phyloP scores from a whole-genome alignment of 208 protist genomes.

The Trypanosoma boissoni region DNA sequence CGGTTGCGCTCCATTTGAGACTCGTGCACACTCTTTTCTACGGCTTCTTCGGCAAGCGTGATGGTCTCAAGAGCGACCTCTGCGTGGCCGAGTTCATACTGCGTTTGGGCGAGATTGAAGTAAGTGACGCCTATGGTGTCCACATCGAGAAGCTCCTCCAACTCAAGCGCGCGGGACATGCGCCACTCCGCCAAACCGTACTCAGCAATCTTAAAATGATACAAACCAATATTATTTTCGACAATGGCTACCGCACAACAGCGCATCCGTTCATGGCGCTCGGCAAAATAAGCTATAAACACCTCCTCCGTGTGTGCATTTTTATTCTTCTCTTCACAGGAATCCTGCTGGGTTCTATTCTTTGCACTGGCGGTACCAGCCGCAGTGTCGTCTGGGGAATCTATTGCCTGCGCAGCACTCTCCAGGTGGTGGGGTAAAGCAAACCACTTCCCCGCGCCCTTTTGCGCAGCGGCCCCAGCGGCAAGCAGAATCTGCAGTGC shows the following conservation, averaged over 20 bases:
- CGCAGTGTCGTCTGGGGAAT: constrained; percentile 27
- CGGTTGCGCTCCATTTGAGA: constrained; percentile 21
- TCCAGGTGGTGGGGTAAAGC: no score
- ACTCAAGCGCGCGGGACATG: constrained; percentile 36
- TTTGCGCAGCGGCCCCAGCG: constrained; percentile 35
- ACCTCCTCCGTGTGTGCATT: constrained; percentile 24
- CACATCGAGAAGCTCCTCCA: constrained; percentile 56
- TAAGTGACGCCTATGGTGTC: constrained; percentile 72
- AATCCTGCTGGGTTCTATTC: constrained; percentile 6
- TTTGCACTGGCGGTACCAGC: background rate
- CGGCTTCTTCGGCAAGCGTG: constrained; percentile 45
- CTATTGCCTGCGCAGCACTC: no score
- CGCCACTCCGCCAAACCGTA: constrained; percentile 55
- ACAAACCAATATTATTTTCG: constrained; percentile 81
- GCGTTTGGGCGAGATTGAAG: constrained; percentile 74
- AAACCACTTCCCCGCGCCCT: constrained; percentile 41
- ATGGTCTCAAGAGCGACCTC: constrained; percentile 37
- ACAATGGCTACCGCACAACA: constrained; percentile 38
- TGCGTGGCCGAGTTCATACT: constrained; percentile 35
- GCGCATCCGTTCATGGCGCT: constrained; percentile 36
- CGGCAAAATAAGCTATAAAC: constrained; percentile 58
- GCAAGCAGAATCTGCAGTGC: constrained; percentile 49
- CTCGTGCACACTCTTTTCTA: constrained; percentile 49
- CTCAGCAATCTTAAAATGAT: constrained; percentile 79
- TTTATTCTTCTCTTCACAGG: background rate